Conservation (phyloP, 2,329 filamentous ascomycete genomes). For the Colletotrichum shisoi region DNA sequence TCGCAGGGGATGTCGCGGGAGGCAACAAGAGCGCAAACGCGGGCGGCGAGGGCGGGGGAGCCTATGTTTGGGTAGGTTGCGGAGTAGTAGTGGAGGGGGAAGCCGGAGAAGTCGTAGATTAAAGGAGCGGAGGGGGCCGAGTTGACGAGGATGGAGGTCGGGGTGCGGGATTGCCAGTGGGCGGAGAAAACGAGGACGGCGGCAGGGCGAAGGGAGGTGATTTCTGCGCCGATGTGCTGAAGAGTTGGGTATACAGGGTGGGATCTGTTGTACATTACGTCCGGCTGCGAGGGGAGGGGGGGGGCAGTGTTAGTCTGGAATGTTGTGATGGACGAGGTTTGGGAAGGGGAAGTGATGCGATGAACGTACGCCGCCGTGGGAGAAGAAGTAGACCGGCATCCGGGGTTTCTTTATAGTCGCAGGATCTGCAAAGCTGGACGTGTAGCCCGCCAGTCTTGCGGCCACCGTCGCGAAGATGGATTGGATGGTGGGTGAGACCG, state of each 20-base stretch:
- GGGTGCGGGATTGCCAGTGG: slow-evolving; percentile 72
- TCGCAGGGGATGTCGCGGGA: slow-evolving; percentile 66
- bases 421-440: rapidly evolving
- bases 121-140: slow-evolving; percentile 69
- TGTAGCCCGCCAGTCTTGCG: neutral
- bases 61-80: slow-evolving; percentile 72
- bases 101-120: slow-evolving; percentile 80
- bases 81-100: slow-evolving; percentile 73
- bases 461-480: neutral
- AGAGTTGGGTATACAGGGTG: slow-evolving; percentile 74
- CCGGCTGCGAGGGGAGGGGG: slow-evolving; percentile 57
- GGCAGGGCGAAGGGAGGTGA: slow-evolving; percentile 74
- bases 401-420: slow-evolving; percentile 2
- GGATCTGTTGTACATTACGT: slow-evolving; percentile 71
- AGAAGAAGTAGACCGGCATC: slow-evolving; percentile 59
- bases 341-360: neutral
- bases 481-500: slow-evolving; percentile 16
- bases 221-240: slow-evolving; percentile 71
- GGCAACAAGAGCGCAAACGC: slow-evolving; percentile 63
- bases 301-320: slow-evolving; percentile 11
- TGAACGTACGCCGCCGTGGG: slow-evolving; percentile 58
- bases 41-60: slow-evolving; percentile 65
- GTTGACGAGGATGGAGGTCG: slow-evolving; percentile 69
- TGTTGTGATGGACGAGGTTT: neutral
- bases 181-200: slow-evolving; percentile 80